Conservation (phyloP, 2,329 filamentous ascomycete species). For the Penicillium sp. region DNA sequence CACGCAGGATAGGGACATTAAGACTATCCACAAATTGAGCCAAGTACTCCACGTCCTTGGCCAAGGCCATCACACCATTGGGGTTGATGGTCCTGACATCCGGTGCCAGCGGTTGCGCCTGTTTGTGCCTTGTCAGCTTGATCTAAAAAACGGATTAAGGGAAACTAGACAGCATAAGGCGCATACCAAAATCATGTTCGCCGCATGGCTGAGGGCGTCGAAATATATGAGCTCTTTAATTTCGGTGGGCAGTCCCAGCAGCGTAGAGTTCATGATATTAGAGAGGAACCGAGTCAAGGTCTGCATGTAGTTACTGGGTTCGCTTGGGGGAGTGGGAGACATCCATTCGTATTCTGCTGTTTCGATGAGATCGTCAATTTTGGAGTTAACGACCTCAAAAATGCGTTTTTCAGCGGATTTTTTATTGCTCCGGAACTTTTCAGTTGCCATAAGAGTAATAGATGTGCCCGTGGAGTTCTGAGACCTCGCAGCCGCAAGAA, state of each 20-base stretch:
- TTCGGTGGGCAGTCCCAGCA: slow-evolving; percentile 87
- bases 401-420: slow-evolving; percentile 97
- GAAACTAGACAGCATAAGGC: slow-evolving; percentile 10
- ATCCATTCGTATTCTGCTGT: slow-evolving; percentile 96
- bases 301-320: slow-evolving; percentile 92
- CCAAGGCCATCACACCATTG: slow-evolving; percentile 76
- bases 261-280: slow-evolving; percentile 94
- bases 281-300: slow-evolving; percentile 89
- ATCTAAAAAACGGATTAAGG: neutral
- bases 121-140: slow-evolving; percentile 13
- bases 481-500: slow-evolving; percentile 81
- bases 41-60: slow-evolving; percentile 80
- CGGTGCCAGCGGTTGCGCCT: slow-evolving; percentile 73
- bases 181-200: slow-evolving; percentile 75
- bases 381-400: slow-evolving; percentile 96
- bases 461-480: slow-evolving; percentile 76
- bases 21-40: slow-evolving; percentile 83
- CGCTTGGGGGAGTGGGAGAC: slow-evolving; percentile 60
- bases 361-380: slow-evolving; percentile 96
- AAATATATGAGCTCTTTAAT: slow-evolving; percentile 99
- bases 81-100: slow-evolving; percentile 85
- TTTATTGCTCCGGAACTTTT: slow-evolving; percentile 84
- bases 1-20: slow-evolving; percentile 81
- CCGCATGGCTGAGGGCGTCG: slow-evolving; percentile 88
- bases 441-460: slow-evolving; percentile 77